Conservation (phyloP, 2,329 filamentous ascomycete species). For the Penicillium concentricum region DNA sequence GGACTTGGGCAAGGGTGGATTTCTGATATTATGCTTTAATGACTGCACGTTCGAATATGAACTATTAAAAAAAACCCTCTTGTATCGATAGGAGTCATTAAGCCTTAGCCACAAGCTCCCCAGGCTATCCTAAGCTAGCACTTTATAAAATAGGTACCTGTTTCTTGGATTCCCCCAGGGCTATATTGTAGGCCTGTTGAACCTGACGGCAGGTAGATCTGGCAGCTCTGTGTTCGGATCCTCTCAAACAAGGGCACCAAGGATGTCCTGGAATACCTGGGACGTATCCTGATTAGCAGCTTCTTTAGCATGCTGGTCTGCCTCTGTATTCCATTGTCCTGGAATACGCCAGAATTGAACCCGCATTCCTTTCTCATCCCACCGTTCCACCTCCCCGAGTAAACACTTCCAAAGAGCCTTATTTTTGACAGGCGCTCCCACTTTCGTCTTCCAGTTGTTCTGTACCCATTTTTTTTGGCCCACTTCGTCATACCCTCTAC, state of each 20-base stretch:
- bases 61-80: not conserved
- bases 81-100: not conserved
- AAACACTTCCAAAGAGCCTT: constrained; percentile 50
- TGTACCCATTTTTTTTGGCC: constrained; percentile 23
- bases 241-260: not conserved
- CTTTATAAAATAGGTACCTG: not conserved
- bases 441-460: constrained; percentile 43
- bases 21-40: not conserved
- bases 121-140: not conserved
- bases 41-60: not conserved
- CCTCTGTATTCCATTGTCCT: not conserved
- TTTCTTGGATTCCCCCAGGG: too few relatives aligned
- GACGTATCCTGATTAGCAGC: not conserved
- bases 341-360: not conserved
- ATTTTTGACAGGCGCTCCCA: not conserved
- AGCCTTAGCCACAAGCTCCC: not conserved
- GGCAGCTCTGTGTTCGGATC: not conserved
- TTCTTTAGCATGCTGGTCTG: not conserved
- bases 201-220: not conserved
- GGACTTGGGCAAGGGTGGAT: not conserved
- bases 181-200: not conserved
- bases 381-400: constrained; percentile 42
- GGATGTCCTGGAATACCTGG: not conserved
- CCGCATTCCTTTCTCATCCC: constrained; percentile 26
- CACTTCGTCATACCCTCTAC: constrained; percentile 50